phyloP scores from a whole-genome alignment of 2,329 filamentous ascomycete species.

The Penicillium sp. region DNA sequence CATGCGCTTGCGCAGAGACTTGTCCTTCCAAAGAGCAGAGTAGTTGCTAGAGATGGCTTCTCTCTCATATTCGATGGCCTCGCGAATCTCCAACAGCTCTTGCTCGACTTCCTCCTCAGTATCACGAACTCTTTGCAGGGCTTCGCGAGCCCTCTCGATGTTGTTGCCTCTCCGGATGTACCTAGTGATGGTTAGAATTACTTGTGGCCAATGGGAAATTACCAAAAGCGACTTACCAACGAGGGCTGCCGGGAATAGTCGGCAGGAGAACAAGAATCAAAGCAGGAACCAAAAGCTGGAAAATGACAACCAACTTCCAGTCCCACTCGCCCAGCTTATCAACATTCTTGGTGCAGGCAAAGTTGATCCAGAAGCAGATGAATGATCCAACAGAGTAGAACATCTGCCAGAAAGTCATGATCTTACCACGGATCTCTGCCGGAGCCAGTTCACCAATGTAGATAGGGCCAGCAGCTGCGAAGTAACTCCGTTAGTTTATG shows the following conservation, averaged over 20 bases:
- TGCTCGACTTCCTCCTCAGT: conserved; percentile 66
- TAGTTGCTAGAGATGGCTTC: conserved; percentile 65
- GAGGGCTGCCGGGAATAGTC: conserved; percentile 66
- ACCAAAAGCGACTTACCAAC: conserved; percentile 50
- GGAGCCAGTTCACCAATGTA: conserved; percentile 70
- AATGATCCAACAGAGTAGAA: conserved; percentile 67
- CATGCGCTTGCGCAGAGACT: conserved; percentile 66
- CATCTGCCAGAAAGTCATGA: conserved; percentile 70
- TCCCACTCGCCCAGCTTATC: conserved; percentile 66
- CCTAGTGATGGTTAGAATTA: conserved; percentile 20
- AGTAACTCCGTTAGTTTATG: conserved; percentile 5
- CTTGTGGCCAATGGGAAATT: neutral
- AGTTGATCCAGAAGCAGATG: conserved; percentile 67
- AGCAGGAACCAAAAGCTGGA: conserved; percentile 67
- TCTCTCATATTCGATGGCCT: conserved; percentile 70
- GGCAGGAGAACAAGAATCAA: conserved; percentile 63
- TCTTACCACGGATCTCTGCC: conserved; percentile 62
- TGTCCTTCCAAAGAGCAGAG: conserved; percentile 67
- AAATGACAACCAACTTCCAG: conserved; percentile 71
- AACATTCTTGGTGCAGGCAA: conserved; percentile 58
- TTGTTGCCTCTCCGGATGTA: conserved; percentile 60
- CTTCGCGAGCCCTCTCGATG: conserved; percentile 59
- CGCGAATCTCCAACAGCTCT: conserved; percentile 64
- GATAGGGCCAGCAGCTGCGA: conserved; percentile 62
- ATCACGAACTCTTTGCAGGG: conserved; percentile 62